A percentile compares a stretch with the other conserved stretches of the same genome.
phyloP scores from a whole-genome alignment of 768 basidiomycete species.

The Rickenella mellea region DNA sequence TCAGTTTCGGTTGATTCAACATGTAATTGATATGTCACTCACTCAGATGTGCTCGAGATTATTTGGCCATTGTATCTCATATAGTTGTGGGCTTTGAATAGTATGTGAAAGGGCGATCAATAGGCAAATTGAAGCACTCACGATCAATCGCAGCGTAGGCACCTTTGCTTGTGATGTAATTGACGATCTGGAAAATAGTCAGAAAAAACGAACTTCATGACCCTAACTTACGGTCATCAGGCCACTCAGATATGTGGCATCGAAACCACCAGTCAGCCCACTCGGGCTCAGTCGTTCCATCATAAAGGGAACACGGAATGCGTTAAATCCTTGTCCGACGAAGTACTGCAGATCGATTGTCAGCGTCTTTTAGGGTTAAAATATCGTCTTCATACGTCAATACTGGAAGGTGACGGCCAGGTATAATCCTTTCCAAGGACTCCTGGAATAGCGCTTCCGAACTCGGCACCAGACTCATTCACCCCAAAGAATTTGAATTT shows the following conservation, averaged over 20 bases:
- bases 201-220: neutral
- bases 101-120: neutral
- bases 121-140: constrained; percentile 15
- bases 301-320: constrained; percentile 54
- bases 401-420: constrained; percentile 33
- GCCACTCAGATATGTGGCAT: constrained; percentile 40
- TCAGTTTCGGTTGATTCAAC: neutral
- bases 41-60: constrained; percentile 41
- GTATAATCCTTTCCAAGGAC: constrained; percentile 33
- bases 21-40: constrained; percentile 12
- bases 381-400: constrained; percentile 22
- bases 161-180: constrained; percentile 53
- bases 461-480: constrained; percentile 55
- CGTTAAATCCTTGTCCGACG: constrained; percentile 45
- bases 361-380: neutral
- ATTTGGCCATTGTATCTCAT: constrained; percentile 46
- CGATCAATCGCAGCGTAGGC: constrained; percentile 49
- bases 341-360: constrained; percentile 28
- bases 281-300: constrained; percentile 46
- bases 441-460: constrained; percentile 44
- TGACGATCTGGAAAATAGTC: constrained; percentile 31
- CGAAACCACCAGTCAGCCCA: constrained; percentile 46
- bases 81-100: constrained; percentile 44
- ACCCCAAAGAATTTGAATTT: constrained; percentile 60
- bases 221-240: constrained; percentile 30